These are phyloP conservation scores for Ceratobasidium sp. DNA, from an alignment of 1,284 basidiomycete species.

Conservation along the genomic window DNA sequence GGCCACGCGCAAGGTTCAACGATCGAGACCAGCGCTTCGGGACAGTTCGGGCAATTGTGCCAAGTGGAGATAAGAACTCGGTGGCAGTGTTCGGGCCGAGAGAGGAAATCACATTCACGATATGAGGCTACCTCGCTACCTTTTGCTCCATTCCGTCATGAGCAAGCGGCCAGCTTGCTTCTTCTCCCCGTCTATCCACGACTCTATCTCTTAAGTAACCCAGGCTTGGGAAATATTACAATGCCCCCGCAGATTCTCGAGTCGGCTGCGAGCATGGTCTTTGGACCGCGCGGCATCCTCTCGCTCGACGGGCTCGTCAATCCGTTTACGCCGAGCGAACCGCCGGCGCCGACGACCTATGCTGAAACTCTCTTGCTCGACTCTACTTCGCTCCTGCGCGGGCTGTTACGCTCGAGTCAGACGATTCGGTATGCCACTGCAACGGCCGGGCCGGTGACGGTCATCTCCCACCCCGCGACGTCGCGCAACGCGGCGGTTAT, in stretches of 20 bases:
- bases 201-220: neutral
- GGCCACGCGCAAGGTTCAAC: too few species aligned
- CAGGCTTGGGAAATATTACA: neutral
- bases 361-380: conserved; percentile 37
- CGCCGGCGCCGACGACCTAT: conserved; percentile 37
- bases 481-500: conserved; percentile 39
- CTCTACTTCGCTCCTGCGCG: conserved; percentile 29
- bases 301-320: conserved; percentile 40
- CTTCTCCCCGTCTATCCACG: neutral
- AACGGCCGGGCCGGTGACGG: conserved; percentile 39
- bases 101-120: neutral
- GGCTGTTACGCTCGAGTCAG: conserved; percentile 15
- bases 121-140: neutral
- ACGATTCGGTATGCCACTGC: conserved; percentile 30
- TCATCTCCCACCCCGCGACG: conserved; percentile 37
- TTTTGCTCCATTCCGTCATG: neutral
- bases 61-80: neutral
- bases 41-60: too few species aligned
- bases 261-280: neutral
- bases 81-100: conserved; percentile 35
- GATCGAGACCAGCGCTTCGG: too few species aligned
- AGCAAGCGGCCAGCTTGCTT: neutral
- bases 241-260: conserved; percentile 10
- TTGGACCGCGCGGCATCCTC: conserved; percentile 31
- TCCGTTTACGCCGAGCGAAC: conserved; percentile 35